These are phyloP conservation scores for Diaporthe sp. DNA, from an alignment of 2,329 filamentous ascomycete species.

Conservation along the genomic window DNA sequence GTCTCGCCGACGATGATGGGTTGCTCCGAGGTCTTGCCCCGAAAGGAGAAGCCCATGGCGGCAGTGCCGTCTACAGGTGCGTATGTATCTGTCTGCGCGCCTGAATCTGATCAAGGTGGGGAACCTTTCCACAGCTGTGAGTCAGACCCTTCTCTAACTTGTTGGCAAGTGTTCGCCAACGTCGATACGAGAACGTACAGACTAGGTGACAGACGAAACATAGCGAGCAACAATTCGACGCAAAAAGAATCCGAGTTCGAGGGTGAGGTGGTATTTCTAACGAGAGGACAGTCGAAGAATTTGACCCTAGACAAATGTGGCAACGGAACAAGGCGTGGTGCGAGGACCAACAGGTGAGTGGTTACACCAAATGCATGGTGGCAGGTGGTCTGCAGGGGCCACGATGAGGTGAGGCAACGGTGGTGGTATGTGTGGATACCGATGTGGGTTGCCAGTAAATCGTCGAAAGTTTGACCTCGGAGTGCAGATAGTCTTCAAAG, in stretches of 20 bases:
- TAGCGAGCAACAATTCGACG: not conserved
- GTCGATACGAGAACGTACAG: not conserved
- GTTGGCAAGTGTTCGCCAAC: not conserved
- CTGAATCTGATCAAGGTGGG: no score
- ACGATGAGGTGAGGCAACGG: slow-evolving; percentile 1
- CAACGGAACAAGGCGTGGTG: not conserved
- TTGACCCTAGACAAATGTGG: not conserved
- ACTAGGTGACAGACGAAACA: not conserved
- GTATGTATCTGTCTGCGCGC: not conserved
- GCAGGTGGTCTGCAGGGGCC: not conserved
- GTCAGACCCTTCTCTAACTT: not conserved
- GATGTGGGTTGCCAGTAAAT: not conserved
- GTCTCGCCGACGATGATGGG: slow-evolving; percentile 10
- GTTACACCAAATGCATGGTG: slow-evolving; percentile 15
- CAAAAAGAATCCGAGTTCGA: not conserved
- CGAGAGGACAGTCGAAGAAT: not conserved
- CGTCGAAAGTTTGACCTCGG: not conserved
- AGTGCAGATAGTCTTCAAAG: not conserved
- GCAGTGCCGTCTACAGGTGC: not conserved
- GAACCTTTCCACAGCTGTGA: not conserved
- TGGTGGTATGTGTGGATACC: not conserved
- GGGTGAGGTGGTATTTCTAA: slow-evolving; percentile 6
- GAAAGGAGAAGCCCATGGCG: slow-evolving; percentile 27
- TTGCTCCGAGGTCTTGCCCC: slow-evolving; percentile 15
- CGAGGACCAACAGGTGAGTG: not conserved